Percentiles rank a stretch among this genome's conserved stretches.
Evolutionary conservation across 2,329 filamentous ascomycete genomes (phyloP).

Genomic region (Talaromyces albobiverticillius): DNA sequence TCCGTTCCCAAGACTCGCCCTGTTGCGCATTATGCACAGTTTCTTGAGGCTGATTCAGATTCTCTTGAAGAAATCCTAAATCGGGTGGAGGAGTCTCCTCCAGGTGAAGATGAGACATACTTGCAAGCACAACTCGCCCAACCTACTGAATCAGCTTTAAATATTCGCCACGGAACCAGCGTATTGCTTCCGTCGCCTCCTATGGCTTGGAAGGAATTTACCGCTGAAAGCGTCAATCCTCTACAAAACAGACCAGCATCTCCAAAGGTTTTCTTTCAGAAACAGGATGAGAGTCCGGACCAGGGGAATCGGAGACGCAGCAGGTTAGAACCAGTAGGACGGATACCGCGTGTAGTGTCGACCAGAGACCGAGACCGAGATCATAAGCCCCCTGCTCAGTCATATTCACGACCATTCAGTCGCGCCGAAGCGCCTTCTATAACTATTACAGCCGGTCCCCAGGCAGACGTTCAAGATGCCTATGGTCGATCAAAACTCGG

Average conservation of each 20-base stretch:
- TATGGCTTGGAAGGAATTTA: conserved; percentile 24
- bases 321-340: conserved; percentile 74
- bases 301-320: conserved; percentile 49
- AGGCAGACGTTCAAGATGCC: conserved; percentile 22
- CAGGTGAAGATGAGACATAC: conserved; percentile 29
- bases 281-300: conserved; percentile 23
- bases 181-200: conserved; percentile 44
- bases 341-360: conserved; percentile 79
- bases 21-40: conserved; percentile 55
- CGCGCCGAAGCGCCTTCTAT: conserved; percentile 43
- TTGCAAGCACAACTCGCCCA: conserved; percentile 13
- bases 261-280: conserved; percentile 36
- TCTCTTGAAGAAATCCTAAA: conserved; percentile 39
- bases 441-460: conserved; percentile 25
- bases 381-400: conserved; percentile 67
- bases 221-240: conserved; percentile 24
- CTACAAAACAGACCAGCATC: conserved; percentile 27
- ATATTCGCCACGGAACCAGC: conserved; percentile 33
- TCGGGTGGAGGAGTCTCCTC: conserved; percentile 37
- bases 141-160: conserved; percentile 28
- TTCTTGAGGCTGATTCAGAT: conserved; percentile 49
- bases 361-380: conserved; percentile 60
- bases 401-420: conserved; percentile 82
- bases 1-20: conserved; percentile 39
- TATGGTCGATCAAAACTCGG: conserved; percentile 23